Evolutionary conservation across 164 flowering plant genomes (phyloP), one percentile per base, ranked within the genome.

Genomic region (Annona cherimola): DNA sequence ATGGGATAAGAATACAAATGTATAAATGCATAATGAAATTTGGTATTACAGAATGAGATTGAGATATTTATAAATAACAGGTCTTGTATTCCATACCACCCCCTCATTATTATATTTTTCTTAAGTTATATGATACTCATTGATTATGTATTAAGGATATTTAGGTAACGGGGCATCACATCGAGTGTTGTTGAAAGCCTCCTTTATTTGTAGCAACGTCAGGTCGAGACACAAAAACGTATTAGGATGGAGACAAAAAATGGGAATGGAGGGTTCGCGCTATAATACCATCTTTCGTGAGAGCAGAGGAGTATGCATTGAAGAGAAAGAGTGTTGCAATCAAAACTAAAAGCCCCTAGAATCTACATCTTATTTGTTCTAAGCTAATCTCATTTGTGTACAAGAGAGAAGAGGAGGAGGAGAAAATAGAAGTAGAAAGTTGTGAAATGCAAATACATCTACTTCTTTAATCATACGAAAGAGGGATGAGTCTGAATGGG

Each of bases 121-220:
- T n/a, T n/a, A n/a, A n/a, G n/a, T n/a, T n/a, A n/a, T n/a, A n/a
- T n/a, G n/a, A n/a, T n/a, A n/a, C n/a, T n/a, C n/a, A n/a, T n/a
- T n/a, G n/a, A n/a, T n/a, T n/a, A n/a, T n/a, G n/a, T n/a, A n/a
- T n/a, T n/a, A n/a, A n/a, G n/a, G n/a, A n/a, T n/a, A n/a, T n/a
- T n/a, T n/a, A n/a, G n/a, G n/a, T n/a, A n/a, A n/a, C n/a, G n/a
- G n/a, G n/a, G n/a, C n/a, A n/a, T n/a, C 39, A 54, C 82, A 80
- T 65, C 73, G 82, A 45, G 75, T 91, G 81, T 92, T 97, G 82
- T 92, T 92, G 78, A 92, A 84, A 66, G 74, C 55, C 72, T 67
- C 81, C 71, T 83, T 94, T 46, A 94, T 68, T 78, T 92, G 94
- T 83, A 94, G 66, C 88, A 94, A 78, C 44, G 93, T 70, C 19